Base-by-base conservation (phyloP, 1,139 yeast species). In the Saccharomyces hybrid region DNA sequence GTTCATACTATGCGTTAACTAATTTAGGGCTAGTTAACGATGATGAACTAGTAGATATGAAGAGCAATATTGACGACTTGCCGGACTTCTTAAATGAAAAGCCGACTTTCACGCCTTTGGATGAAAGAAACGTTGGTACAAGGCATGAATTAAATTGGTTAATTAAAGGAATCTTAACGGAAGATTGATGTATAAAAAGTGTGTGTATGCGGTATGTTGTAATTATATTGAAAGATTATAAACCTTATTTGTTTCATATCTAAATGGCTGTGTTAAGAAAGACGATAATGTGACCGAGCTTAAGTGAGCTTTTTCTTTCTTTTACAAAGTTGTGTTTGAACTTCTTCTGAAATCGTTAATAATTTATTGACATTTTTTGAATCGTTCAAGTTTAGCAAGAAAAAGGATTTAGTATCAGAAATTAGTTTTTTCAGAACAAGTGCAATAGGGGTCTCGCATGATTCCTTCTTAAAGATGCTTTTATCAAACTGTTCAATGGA, bases 71-170 rank as follows among this genome's bases (percentile, higher is more conserved):
- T 38, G 75, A 81, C 56, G 70, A 69, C 56, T 53, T 68, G 53
- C 64, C 65, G 9, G 62, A 63, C 32, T 66, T 69, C 55, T 55
- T 57, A 27, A 62, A 61, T 7, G 69, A 62, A 42, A 66, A 62
- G 52, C 72, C 71, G 7, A 58, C 61, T 31, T 65, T 64, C 50
- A 65, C 68, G 1, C 69, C 72, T 3, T 49, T 61, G 7, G 70
- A 66, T 51, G 70, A 66, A 34, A 61, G 64, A 53, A 81, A 79
- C 63, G 71, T 81, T 44, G 91, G 91, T 5, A 76, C 84, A 0
- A 77, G 81, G 27, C 86, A 84, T 58, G 95, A 86, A 65, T 72
- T 86, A 58, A 81, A 83, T 61, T 82, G 89, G 87, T 74, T 85
- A 52, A 75, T 86, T 48, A 84, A 82, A 69, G 91, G 85, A 57